Evolutionary conservation across 306 rosid genomes (phyloP).

Genomic region (Hippophae rhamnoides): DNA sequence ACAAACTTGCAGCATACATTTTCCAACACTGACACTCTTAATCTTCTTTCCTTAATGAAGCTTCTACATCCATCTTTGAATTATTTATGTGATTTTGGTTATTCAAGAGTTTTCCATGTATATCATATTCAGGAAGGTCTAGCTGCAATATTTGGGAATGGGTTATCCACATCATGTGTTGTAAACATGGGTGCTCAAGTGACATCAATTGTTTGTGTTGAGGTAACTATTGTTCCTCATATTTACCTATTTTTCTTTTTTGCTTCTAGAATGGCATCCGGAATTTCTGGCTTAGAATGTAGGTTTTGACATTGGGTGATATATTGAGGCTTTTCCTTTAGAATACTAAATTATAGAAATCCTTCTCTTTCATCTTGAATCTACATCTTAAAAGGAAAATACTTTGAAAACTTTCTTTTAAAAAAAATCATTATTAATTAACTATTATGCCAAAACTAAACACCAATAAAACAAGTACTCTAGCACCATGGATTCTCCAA

Average conservation of each 20-base stretch:
- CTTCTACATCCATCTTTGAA: no score
- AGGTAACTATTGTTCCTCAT: constrained; percentile 41
- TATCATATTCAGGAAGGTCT: constrained; percentile 71
- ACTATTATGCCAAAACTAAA: background rate
- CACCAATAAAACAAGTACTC: background rate
- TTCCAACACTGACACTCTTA: no score
- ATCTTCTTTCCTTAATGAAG: background rate
- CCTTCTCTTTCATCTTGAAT: no score
- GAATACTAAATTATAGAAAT: no score
- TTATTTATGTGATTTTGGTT: background rate
- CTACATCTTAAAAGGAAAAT: no score
- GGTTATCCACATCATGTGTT: constrained; percentile 87
- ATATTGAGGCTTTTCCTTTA: no score
- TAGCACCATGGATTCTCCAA: background rate
- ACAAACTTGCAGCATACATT: no score
- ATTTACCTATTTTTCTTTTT: background rate
- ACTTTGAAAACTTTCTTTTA: background rate
- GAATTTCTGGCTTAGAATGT: background rate
- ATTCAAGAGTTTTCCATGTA: constrained; percentile 11
- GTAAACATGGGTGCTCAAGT: constrained; percentile 90
- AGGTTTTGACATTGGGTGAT: background rate
- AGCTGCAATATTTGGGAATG: constrained; percentile 95
- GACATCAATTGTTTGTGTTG: constrained; percentile 82
- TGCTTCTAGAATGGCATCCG: constrained; percentile 4
- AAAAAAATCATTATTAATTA: background rate